Percentiles rank a stretch among this genome's conserved stretches.
These are phyloP conservation scores for Mrakia blollopis DNA, from an alignment of 768 basidiomycete species.

Conservation along the genomic window DNA sequence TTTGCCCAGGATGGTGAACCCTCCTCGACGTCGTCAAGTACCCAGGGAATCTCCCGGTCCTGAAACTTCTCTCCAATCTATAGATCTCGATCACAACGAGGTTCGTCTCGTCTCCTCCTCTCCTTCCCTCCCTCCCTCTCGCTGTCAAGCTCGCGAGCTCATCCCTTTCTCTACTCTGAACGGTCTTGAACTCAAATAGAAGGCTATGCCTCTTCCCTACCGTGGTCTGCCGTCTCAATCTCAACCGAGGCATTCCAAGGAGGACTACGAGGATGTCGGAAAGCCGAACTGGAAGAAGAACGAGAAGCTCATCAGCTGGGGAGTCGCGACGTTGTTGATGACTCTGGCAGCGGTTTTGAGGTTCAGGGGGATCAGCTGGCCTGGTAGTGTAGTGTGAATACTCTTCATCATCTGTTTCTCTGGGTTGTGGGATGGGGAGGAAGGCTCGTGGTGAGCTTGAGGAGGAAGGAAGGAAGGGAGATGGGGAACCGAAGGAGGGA, in stretches of 20 bases:
- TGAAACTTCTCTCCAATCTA: not conserved
- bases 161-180: not conserved
- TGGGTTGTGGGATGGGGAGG: conserved; percentile 43
- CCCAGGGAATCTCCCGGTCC: conserved; percentile 5
- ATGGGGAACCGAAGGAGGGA: not conserved
- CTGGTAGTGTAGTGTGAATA: conserved; percentile 40
- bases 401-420: too few relatives aligned
- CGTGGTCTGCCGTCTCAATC: not conserved
- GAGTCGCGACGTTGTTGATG: conserved; percentile 28
- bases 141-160: not conserved
- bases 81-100: conserved; percentile 18
- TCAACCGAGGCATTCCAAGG: not conserved
- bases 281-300: conserved; percentile 23
- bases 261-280: conserved; percentile 22
- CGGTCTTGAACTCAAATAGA: not conserved
- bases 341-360: conserved; percentile 33
- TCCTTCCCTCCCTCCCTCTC: not conserved
- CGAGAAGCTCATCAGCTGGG: conserved; percentile 27
- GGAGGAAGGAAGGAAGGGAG: not conserved
- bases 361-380: conserved; percentile 40
- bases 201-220: not conserved
- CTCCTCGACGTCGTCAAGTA: conserved; percentile 5
- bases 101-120: conserved; percentile 11
- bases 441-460: not conserved
- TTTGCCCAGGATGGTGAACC: conserved; percentile 4